Conservation (phyloP, 805 yeast genomes). For the Maudiozyma bulderi region DNA sequence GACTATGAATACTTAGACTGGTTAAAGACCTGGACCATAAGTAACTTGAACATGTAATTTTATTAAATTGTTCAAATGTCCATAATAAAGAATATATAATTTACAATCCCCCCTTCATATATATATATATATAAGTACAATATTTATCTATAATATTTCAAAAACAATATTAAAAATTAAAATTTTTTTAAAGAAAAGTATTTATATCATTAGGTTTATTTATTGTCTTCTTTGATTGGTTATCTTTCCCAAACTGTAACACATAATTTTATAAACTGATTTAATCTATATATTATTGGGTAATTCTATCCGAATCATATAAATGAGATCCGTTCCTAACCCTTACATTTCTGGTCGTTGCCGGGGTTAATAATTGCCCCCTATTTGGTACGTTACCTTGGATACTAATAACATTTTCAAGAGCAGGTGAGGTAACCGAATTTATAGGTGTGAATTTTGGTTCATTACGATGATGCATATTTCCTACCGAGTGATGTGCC, state of each 20-base stretch:
- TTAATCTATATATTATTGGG: slow-evolving; percentile 14
- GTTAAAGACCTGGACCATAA: slow-evolving; percentile 40
- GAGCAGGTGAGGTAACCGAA: slow-evolving; percentile 17
- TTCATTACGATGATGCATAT: background rate
- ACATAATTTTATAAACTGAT: background rate
- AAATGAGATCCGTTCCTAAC: slow-evolving; percentile 20
- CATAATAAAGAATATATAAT: no score
- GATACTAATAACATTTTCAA: slow-evolving; percentile 23
- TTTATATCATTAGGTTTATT: no score
- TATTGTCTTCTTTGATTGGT: background rate
- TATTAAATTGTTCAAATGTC: background rate
- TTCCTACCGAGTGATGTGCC: slow-evolving; percentile 15
- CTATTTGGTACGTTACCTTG: slow-evolving; percentile 25
- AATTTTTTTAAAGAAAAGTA: background rate
- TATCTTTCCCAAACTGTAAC: background rate
- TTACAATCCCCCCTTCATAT: background rate
- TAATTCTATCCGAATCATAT: slow-evolving; percentile 26
- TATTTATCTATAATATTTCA: background rate
- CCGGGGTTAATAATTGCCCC: slow-evolving; percentile 23
- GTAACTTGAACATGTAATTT: slow-evolving; percentile 5
- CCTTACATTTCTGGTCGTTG: slow-evolving; percentile 21
- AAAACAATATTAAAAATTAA: background rate
- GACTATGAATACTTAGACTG: slow-evolving; percentile 38
- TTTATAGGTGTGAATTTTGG: slow-evolving; percentile 2
- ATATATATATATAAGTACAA: background rate